phyloP scores from a whole-genome alignment of 805 yeast species.

The Starmerella geochares region DNA sequence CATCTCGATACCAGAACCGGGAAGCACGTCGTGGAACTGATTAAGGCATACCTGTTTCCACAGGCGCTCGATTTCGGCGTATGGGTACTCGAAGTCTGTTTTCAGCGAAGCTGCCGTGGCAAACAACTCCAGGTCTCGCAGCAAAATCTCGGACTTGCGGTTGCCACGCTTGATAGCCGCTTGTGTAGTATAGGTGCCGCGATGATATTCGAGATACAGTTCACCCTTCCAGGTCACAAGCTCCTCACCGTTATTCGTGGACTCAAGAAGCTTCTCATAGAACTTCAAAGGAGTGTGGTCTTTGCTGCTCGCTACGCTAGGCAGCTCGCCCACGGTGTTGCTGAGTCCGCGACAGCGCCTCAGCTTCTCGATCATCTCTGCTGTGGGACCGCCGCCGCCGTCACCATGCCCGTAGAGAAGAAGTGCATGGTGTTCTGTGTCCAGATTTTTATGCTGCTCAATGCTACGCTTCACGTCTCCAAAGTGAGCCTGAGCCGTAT shows the following conservation, averaged over 20 bases:
- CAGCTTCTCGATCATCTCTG: slow-evolving; percentile 84
- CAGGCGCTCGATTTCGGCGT: slow-evolving; percentile 49
- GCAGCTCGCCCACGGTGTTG: slow-evolving; percentile 58
- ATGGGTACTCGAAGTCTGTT: slow-evolving; percentile 58
- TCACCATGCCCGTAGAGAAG: slow-evolving; percentile 88
- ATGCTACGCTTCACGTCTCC: slow-evolving; percentile 82
- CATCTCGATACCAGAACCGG: slow-evolving; percentile 91
- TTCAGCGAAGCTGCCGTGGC: slow-evolving; percentile 63
- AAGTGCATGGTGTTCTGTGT: slow-evolving; percentile 69
- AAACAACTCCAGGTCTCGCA: slow-evolving; percentile 77
- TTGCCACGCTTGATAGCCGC: slow-evolving; percentile 73
- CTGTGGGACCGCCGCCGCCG: slow-evolving; percentile 98
- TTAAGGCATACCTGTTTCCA: slow-evolving; percentile 88
- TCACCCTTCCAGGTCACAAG: slow-evolving; percentile 91
- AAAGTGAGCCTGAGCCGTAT: slow-evolving; percentile 85
- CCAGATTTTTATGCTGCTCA: slow-evolving; percentile 70
- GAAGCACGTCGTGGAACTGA: slow-evolving; percentile 96
- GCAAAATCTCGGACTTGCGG: slow-evolving; percentile 61
- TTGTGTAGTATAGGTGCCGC: slow-evolving; percentile 95
- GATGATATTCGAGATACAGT: slow-evolving; percentile 84
- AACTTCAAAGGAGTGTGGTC: slow-evolving; percentile 59
- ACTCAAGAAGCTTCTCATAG: slow-evolving; percentile 52
- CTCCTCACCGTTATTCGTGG: slow-evolving; percentile 52
- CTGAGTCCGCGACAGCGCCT: slow-evolving; percentile 84
- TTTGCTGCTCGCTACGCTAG: slow-evolving; percentile 67